Conservation (phyloP, 2,329 filamentous ascomycete species). For the Diplocarpon rosae region DNA sequence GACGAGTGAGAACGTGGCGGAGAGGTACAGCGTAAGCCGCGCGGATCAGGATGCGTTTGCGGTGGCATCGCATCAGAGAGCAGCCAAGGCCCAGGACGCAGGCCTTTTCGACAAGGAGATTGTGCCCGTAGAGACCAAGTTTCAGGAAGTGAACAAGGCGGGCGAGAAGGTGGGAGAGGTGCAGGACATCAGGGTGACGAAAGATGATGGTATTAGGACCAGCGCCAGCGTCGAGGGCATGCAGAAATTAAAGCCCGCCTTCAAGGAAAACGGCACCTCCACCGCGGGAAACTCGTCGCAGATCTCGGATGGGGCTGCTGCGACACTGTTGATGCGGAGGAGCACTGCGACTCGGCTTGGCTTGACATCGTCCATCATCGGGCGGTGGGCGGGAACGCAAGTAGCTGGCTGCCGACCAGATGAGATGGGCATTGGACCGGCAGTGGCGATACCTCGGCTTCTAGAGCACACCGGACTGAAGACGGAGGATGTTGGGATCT, state of each 20-base stretch:
- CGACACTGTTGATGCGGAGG: slow-evolving; percentile 74
- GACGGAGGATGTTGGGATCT: slow-evolving; percentile 63
- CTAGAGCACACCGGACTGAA: slow-evolving; percentile 56
- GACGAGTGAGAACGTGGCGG: slow-evolving; percentile 80
- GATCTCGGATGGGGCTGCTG: slow-evolving; percentile 80
- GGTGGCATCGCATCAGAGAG: slow-evolving; percentile 60
- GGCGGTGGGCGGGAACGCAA: slow-evolving; percentile 68
- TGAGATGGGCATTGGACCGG: slow-evolving; percentile 90
- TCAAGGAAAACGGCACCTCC: slow-evolving; percentile 60
- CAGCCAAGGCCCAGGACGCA: slow-evolving; percentile 54
- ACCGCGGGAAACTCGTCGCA: slow-evolving; percentile 84
- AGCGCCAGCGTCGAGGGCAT: slow-evolving; percentile 59
- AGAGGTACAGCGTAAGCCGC: slow-evolving; percentile 60
- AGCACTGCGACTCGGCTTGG: slow-evolving; percentile 66
- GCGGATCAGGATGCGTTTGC: slow-evolving; percentile 78
- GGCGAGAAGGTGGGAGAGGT: slow-evolving; percentile 43
- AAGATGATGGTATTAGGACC: slow-evolving; percentile 75
- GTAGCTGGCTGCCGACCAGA: slow-evolving; percentile 74
- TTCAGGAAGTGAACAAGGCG: slow-evolving; percentile 51
- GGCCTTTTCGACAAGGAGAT: slow-evolving; percentile 72
- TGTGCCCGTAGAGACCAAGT: slow-evolving; percentile 64
- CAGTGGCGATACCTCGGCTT: slow-evolving; percentile 73
- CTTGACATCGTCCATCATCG: slow-evolving; percentile 58
- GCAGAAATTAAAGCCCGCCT: slow-evolving; percentile 74
- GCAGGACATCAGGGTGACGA: slow-evolving; percentile 54